Conservation (phyloP, 805 yeast genomes). For the Priceomyces melissophilus region DNA sequence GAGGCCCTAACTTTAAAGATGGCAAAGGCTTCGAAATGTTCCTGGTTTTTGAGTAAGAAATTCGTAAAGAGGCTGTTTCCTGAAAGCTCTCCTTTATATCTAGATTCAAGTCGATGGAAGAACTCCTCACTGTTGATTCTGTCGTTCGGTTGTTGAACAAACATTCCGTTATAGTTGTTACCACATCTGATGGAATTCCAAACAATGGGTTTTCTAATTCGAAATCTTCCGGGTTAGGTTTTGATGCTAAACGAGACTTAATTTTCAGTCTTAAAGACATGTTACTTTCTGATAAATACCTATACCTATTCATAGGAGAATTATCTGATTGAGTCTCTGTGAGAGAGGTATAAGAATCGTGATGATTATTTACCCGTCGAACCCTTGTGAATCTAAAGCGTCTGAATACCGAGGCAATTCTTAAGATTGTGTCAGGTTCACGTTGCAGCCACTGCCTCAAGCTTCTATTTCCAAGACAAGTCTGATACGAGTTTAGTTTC, state of each 20-base stretch:
- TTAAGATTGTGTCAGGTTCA: too few relatives aligned
- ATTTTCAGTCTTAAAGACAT: conserved; percentile 6
- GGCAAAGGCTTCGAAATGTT: not conserved
- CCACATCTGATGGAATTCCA: conserved; percentile 3
- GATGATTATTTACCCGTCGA: too few relatives aligned
- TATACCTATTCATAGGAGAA: too few relatives aligned
- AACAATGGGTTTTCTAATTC: not conserved
- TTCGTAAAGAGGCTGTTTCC: not conserved
- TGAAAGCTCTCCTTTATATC: conserved; percentile 2
- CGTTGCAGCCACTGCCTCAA: too few relatives aligned
- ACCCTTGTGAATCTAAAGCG: too few relatives aligned
- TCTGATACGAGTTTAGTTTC: too few relatives aligned
- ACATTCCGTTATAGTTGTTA: conserved; percentile 6
- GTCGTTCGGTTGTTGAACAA: conserved; percentile 3
- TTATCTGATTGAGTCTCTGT: too few relatives aligned
- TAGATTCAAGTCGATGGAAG: conserved; percentile 1
- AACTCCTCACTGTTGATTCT: not conserved
- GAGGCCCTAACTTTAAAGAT: conserved; percentile 9
- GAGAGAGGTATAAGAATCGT: too few relatives aligned
- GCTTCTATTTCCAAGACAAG: too few relatives aligned
- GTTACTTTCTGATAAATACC: too few relatives aligned
- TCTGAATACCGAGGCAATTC: too few relatives aligned
- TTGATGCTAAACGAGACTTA: conserved; percentile 3
- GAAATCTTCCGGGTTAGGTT: conserved; percentile 1
- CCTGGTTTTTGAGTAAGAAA: not conserved